These are phyloP conservation scores for Diaporthe sp. DNA, from an alignment of 2,329 filamentous ascomycete genomes.

Conservation along the genomic window DNA sequence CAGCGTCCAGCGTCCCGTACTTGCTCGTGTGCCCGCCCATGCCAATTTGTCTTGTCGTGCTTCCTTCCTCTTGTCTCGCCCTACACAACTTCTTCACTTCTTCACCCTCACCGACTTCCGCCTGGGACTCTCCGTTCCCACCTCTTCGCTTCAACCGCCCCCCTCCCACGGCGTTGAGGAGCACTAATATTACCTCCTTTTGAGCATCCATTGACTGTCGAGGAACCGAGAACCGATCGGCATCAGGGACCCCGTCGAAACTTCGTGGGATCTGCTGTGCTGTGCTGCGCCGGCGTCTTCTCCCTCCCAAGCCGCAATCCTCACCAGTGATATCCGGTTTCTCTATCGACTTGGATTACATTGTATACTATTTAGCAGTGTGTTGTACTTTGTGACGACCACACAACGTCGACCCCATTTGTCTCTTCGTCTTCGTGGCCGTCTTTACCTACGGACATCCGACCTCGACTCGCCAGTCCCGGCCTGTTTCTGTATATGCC, in stretches of 20 bases:
- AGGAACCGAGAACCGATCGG: neutral
- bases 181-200: neutral
- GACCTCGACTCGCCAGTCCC: neutral
- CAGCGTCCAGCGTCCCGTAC: neutral
- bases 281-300: neutral
- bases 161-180: slow-evolving; percentile 12
- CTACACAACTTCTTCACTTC: neutral
- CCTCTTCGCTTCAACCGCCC: neutral
- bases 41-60: slow-evolving; percentile 17
- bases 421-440: neutral
- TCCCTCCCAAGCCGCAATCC: neutral
- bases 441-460: neutral
- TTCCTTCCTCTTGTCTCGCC: slow-evolving; percentile 1
- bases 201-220: neutral
- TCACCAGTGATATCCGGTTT: neutral
- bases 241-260: neutral
- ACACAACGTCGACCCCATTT: neutral
- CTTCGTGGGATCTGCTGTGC: neutral
- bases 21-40: slow-evolving; percentile 10
- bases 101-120: neutral
- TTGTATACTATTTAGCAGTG: neutral
- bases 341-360: neutral
- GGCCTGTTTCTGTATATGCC: neutral
- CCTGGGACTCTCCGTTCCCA: neutral
- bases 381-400: neutral